Percentiles rank a stretch among this genome's conserved stretches.
Evolutionary conservation across 2,329 filamentous ascomycete genomes (phyloP).

Genomic region (Claviceps sp.): DNA sequence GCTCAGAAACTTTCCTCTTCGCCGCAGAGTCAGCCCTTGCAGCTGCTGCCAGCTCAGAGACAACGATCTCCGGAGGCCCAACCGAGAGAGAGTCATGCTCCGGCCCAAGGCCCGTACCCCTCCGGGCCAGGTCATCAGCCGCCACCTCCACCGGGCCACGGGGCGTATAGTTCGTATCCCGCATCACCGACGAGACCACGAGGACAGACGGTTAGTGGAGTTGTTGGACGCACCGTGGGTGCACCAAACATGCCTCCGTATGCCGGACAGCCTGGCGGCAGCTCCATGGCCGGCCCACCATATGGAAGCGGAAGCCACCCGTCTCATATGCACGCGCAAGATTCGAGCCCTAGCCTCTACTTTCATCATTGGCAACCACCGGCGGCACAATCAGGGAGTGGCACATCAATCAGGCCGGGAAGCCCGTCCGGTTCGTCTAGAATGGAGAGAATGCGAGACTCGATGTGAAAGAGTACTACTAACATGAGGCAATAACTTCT

Average conservation of each 20-base stretch:
- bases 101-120: slow-evolving; percentile 28
- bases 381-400: slow-evolving; percentile 41
- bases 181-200: slow-evolving; percentile 36
- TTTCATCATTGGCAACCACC: slow-evolving; percentile 93
- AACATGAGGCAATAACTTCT: slow-evolving; percentile 20
- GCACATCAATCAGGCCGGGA: slow-evolving; percentile 50
- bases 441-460: slow-evolving; percentile 33
- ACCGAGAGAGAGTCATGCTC: slow-evolving; percentile 32
- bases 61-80: slow-evolving; percentile 37
- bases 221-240: slow-evolving; percentile 26
- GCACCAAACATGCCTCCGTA: slow-evolving; percentile 28
- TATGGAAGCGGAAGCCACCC: slow-evolving; percentile 22
- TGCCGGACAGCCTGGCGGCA: neutral
- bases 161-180: slow-evolving; percentile 31
- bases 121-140: slow-evolving; percentile 15
- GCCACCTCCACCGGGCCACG: slow-evolving; percentile 21
- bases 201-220: slow-evolving; percentile 34
- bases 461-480: slow-evolving; percentile 19
- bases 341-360: slow-evolving; percentile 64
- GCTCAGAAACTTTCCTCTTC: slow-evolving; percentile 51
- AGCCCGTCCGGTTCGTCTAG: slow-evolving; percentile 63
- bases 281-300: slow-evolving; percentile 19
- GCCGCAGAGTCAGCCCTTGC: slow-evolving; percentile 33
- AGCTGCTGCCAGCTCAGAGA: slow-evolving; percentile 37
- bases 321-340: slow-evolving; percentile 40